phyloP scores from a whole-genome alignment of 73 alveolate species.

The Symbiodinium natans region DNA sequence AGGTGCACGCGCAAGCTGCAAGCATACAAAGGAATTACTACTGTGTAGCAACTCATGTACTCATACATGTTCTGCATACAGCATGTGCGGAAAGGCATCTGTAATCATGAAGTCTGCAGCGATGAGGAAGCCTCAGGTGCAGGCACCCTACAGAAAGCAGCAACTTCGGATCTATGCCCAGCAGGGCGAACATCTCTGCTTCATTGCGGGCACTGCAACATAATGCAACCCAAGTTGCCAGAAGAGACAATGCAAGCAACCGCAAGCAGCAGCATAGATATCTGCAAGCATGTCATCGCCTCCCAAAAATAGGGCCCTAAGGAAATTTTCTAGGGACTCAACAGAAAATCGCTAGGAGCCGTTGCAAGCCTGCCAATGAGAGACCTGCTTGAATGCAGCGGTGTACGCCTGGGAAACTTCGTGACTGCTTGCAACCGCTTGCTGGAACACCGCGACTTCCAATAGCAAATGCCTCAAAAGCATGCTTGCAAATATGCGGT shows the following conservation, averaged over 20 bases:
- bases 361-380: not conserved
- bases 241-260: slow-evolving; percentile 40
- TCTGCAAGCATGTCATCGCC: slow-evolving; percentile 69
- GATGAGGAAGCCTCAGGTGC: slow-evolving; percentile 31
- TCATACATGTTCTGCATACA: too few relatives aligned
- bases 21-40: not conserved
- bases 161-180: too few relatives aligned
- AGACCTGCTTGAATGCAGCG: not conserved
- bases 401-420: not conserved
- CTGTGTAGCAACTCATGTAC: not conserved
- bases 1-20: not conserved
- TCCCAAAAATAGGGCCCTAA: not conserved
- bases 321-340: too few relatives aligned
- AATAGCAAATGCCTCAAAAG: too few relatives aligned
- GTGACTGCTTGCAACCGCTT: too few relatives aligned
- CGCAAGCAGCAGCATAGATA: slow-evolving; percentile 7
- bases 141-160: too few relatives aligned
- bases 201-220: too few relatives aligned
- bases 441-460: not conserved
- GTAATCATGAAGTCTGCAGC: slow-evolving; percentile 66
- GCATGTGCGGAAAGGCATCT: not conserved
- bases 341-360: not conserved
- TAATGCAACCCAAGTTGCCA: slow-evolving; percentile 12
- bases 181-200: too few relatives aligned
- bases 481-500: too few relatives aligned